Conservation (phyloP, 2,329 filamentous ascomycete genomes). For the Fusarium pseudocircinatum region DNA sequence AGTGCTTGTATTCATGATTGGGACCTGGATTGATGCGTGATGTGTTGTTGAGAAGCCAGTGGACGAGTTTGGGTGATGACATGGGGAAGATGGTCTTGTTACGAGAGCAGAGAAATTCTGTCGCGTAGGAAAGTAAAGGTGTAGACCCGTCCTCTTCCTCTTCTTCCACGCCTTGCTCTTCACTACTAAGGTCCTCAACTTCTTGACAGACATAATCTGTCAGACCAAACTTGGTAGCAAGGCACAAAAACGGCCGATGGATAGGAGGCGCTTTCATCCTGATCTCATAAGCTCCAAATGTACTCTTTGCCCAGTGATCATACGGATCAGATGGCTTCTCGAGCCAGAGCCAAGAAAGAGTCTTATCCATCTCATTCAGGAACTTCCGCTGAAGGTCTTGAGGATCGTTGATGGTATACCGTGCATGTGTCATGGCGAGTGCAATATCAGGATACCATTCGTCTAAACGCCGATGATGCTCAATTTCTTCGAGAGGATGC, state of each 20-base stretch:
- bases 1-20: constrained; percentile 12
- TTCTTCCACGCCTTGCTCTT: too few relatives aligned
- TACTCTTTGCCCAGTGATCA: constrained; percentile 15
- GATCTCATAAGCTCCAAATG: constrained; percentile 8
- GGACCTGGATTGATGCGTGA: background rate
- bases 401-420: constrained; percentile 38
- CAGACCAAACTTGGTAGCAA: constrained; percentile 3
- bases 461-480: constrained; percentile 50
- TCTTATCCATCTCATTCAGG: constrained; percentile 8
- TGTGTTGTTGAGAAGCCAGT: background rate
- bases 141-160: background rate
- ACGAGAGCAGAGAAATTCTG: constrained; percentile 12
- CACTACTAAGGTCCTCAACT: background rate
- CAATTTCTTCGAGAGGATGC: constrained; percentile 45
- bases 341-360: constrained; percentile 6
- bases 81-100: constrained; percentile 12
- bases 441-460: constrained; percentile 53
- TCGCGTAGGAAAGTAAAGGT: constrained; percentile 3
- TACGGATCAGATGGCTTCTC: background rate
- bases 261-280: constrained; percentile 9
- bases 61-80: background rate
- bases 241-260: background rate
- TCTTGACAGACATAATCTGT: background rate
- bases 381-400: background rate
- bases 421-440: constrained; percentile 50